phyloP scores from a whole-genome alignment of 495 filamentous ascomycete species.

The Cudoniella acicularis region DNA sequence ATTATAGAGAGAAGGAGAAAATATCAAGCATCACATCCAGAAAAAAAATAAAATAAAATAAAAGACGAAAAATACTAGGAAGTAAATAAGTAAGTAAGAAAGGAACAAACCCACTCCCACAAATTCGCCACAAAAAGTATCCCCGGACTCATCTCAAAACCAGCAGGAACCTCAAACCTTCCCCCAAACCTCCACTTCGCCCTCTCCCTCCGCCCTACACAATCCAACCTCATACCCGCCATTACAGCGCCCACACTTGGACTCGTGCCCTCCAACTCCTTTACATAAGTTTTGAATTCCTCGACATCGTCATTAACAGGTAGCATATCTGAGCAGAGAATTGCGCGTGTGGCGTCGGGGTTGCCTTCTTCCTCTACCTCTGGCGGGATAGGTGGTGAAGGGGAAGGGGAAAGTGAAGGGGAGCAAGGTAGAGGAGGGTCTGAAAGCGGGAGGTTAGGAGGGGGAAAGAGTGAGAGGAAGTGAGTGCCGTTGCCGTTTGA shows the following conservation, averaged over 20 bases:
- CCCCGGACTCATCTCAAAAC: conserved; percentile 51
- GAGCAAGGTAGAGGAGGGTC: conserved; percentile 30
- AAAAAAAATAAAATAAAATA: no score
- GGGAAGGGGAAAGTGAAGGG: background rate
- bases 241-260: conserved; percentile 10
- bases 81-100: no score
- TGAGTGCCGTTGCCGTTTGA: conserved; percentile 48
- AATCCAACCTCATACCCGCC: conserved; percentile 39
- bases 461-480: conserved; percentile 37
- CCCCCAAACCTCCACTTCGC: conserved; percentile 52
- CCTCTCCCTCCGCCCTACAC: conserved; percentile 53
- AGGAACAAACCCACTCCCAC: conserved; percentile 34
- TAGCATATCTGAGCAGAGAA: conserved; percentile 57
- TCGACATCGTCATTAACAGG: conserved; percentile 38
- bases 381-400: background rate
- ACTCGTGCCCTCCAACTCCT: conserved; percentile 43
- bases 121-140: conserved; percentile 54
- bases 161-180: conserved; percentile 30
- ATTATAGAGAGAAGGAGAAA: no score
- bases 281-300: conserved; percentile 44
- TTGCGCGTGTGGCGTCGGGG: conserved; percentile 47
- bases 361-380: conserved; percentile 32
- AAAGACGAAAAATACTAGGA: no score
- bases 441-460: conserved; percentile 33
- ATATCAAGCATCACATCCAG: no score